A percentile compares a stretch with the other conserved stretches of the same genome.
Conservation (phyloP, 2,329 filamentous ascomycete species). For the Epichloe elymi region DNA sequence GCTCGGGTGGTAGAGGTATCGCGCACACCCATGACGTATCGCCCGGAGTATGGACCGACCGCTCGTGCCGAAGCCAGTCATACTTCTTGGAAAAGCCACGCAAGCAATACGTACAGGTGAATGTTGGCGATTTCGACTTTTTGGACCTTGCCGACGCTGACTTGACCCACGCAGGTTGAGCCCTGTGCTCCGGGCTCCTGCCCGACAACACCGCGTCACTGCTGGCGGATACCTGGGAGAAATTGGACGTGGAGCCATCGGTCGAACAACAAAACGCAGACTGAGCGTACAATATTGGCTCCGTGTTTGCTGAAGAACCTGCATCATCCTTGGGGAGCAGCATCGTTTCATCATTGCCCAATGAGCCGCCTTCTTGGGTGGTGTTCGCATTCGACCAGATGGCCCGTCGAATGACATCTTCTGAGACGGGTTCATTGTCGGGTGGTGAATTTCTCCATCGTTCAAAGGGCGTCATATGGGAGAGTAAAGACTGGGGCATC, state of each 20-base stretch:
- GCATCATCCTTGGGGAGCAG: conserved; percentile 13
- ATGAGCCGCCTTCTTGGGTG: background rate
- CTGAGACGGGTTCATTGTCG: conserved; percentile 28
- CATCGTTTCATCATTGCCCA: background rate
- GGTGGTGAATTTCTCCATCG: conserved; percentile 29
- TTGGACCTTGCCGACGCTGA: conserved; percentile 5
- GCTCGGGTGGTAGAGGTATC: conserved; percentile 18
- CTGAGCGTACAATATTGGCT: conserved; percentile 13
- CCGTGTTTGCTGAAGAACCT: conserved; percentile 18
- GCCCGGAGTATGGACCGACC: conserved; percentile 33
- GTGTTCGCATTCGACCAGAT: conserved; percentile 4
- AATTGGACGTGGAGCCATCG: conserved; percentile 6
- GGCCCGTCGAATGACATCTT: conserved; percentile 25
- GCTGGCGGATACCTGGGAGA: conserved; percentile 8
- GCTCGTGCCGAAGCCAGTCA: conserved; percentile 34
- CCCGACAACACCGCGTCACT: conserved; percentile 5
- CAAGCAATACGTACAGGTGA: conserved; percentile 25
- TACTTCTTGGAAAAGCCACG: conserved; percentile 27
- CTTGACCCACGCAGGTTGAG: conserved; percentile 6
- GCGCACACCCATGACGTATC: conserved; percentile 37
- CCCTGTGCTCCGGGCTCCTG: conserved; percentile 1
- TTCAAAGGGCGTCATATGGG: conserved; percentile 32
- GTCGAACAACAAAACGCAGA: conserved; percentile 12
- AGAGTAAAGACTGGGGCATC: conserved; percentile 22
- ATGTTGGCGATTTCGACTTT: conserved; percentile 12